Percentiles rank a stretch among this genome's conserved stretches.
Conservation (phyloP, 176 grass and related monocot genomes). For the Lolium multiflorum region DNA sequence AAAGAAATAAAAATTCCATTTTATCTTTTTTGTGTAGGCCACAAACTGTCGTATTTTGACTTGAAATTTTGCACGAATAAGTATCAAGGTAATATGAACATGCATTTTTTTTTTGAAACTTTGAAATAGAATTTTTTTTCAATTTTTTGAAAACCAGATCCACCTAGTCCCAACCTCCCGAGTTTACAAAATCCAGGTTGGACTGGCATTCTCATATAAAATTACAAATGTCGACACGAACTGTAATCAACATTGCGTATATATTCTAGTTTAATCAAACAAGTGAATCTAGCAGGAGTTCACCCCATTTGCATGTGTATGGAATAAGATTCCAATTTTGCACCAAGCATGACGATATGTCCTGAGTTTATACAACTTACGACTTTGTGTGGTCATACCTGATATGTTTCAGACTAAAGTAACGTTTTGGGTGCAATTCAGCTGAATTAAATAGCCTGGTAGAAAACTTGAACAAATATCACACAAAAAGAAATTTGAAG, state of each 20-base stretch:
- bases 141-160: too few species aligned
- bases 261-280: constrained; percentile 5
- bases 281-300: neutral
- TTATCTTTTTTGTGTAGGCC: too few species aligned
- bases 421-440: neutral
- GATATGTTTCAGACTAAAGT: constrained; percentile 13
- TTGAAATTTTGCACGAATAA: too few species aligned
- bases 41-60: too few species aligned
- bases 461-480: constrained; percentile 5
- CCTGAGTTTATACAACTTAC: constrained; percentile 9
- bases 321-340: constrained; percentile 6
- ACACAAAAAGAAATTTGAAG: neutral
- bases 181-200: too few species aligned
- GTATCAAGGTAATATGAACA: too few species aligned
- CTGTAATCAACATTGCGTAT: neutral
- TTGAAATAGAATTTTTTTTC: too few species aligned
- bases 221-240: neutral
- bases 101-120: too few species aligned
- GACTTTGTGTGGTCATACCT: constrained; percentile 7
- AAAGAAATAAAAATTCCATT: too few species aligned
- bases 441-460: constrained; percentile 22
- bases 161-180: too few species aligned
- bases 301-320: neutral
- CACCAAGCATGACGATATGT: neutral
- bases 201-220: neutral